Evolutionary conservation across 2,329 filamentous ascomycete species (phyloP), one percentile per base, ranked within the genome.

Genomic region (Geoglossum cookeanum): DNA sequence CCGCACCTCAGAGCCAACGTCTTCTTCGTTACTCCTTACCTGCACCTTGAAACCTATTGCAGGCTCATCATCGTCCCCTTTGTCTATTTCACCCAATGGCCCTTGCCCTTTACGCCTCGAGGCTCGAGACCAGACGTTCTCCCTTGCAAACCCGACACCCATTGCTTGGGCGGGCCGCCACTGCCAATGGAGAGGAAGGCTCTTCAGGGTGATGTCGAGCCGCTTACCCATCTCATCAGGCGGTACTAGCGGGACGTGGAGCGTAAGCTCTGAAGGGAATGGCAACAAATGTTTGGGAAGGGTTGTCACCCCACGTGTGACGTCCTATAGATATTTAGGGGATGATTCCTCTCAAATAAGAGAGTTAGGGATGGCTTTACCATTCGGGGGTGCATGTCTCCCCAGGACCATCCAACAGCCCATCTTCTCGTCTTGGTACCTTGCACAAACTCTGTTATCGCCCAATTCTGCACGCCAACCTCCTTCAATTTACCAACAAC

Each of bases 391-490:
- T 90, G 75, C 65, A 79, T 72, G 55, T 78, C 73, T 1, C 73
- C 71, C 70, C 88, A 95, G 64, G 85, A 94, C 92, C 92, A 98
- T 0, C 78, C 92, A 2, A 97, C 70, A 1, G 83, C 87, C 90
- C 91, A 97, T 17, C 92, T 75, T 56, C 83, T 80, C 33, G 92
- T 97, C 66, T 81, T 84, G 52, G 71, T 80, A 0, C 86, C 87
- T 58, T 91, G 87, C 0, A 87, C 74, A 62, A 97, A 84, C 60
- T 85, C 81, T 0, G 84, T 85, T 0, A 95, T 79, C 0, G 88
- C 90, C 63, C 83, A 96, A 66, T 97, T 98, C 42, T 74, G 73
- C 42, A 94, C 76, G 0, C 71, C 73, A 8, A 75, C 66, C 1
- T 75, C 70, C 15, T 77, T 76, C 3, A 81, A 68, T 6, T 84